Conservation (phyloP, 148 eudicot genomes). For the Cornus controversa region DNA sequence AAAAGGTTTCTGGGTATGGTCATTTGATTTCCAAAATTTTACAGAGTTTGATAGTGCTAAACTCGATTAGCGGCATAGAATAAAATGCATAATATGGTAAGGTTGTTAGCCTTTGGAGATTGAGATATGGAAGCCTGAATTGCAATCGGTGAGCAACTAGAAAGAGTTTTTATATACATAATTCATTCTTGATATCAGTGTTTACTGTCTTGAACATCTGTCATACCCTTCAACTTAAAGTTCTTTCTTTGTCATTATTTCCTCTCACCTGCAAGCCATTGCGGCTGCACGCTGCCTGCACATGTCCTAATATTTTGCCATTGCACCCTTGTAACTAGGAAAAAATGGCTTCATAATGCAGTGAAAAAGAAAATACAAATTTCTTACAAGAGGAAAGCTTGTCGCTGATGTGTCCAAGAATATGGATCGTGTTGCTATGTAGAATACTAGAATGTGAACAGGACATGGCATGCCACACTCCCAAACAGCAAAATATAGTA, state of each 20-base stretch:
- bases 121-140: neutral
- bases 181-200: too few relatives aligned
- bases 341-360: too few relatives aligned
- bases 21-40: neutral
- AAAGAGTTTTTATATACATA: neutral
- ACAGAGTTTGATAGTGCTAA: neutral
- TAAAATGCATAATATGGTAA: too few relatives aligned
- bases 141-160: neutral
- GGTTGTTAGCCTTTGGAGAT: neutral
- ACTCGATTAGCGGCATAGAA: too few relatives aligned
- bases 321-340: neutral
- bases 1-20: neutral
- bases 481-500: too few relatives aligned
- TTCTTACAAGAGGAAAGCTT: neutral
- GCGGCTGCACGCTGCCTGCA: neutral
- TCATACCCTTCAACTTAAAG: neutral
- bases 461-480: too few relatives aligned
- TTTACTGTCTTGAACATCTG: too few relatives aligned
- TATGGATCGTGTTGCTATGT: neutral
- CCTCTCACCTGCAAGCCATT: neutral
- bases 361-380: neutral
- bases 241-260: neutral
- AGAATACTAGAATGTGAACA: too few relatives aligned
- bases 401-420: neutral
- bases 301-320: neutral